These are phyloP conservation scores for Microstegium vimineum DNA, from an alignment of 176 grass and related monocot species.

Conservation along the genomic window DNA sequence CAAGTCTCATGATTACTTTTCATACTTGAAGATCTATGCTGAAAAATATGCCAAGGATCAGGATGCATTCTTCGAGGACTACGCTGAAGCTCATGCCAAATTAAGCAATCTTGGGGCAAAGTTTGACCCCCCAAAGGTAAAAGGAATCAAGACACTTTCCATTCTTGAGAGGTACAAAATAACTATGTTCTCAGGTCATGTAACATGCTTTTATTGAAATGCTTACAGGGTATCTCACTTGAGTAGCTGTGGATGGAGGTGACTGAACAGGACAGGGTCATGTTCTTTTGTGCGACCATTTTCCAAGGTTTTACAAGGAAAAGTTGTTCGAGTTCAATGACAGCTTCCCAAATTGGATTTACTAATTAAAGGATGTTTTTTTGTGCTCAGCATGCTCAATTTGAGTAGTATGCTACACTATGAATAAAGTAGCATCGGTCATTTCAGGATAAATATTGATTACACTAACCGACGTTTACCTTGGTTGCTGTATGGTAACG, in stretches of 20 bases:
- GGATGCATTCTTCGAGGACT: slow-evolving; percentile 80
- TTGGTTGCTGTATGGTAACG: neutral
- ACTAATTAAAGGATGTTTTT: neutral
- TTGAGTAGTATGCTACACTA: neutral
- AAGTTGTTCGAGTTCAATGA: neutral
- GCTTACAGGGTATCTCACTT: slow-evolving; percentile 56
- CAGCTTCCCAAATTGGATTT: neutral
- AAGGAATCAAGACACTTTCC: neutral
- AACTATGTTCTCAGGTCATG: neutral
- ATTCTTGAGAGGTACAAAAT: neutral
- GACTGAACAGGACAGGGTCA: neutral
- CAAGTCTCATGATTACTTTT: slow-evolving; percentile 7
- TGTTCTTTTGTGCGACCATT: neutral
- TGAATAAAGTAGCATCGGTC: slow-evolving; percentile 14
- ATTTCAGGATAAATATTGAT: neutral
- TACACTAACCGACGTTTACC: neutral
- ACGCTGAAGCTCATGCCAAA: slow-evolving; percentile 95
- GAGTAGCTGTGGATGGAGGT: slow-evolving; percentile 14
- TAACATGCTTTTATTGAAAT: slow-evolving; percentile 16
- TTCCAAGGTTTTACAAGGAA: neutral
- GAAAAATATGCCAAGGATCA: slow-evolving; percentile 79
- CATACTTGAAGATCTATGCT: slow-evolving; percentile 61
- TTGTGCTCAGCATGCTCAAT: neutral
- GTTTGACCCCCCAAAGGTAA: slow-evolving; percentile 80
- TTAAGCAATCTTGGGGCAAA: slow-evolving; percentile 90